Conservation (phyloP, 305 asterid genomes). For the Nicotiana rustica region DNA sequence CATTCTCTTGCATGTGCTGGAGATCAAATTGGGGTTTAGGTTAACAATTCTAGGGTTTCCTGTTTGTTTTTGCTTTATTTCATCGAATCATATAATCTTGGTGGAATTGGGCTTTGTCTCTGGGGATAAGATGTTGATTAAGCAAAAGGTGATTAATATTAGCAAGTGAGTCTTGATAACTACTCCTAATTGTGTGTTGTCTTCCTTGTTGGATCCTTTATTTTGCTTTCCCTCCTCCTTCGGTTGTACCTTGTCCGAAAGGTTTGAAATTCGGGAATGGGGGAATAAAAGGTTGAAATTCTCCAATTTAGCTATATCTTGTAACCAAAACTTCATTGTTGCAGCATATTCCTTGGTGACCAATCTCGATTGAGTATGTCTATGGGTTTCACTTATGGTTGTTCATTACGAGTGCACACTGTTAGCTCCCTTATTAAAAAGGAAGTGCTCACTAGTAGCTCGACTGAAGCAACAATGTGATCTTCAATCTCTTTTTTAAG, state of each 20-base stretch:
- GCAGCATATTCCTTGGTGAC: conserved; percentile 3
- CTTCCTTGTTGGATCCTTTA: not conserved
- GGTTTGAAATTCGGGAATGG: not conserved
- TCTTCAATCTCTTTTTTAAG: conserved; percentile 1
- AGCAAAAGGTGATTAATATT: conserved; percentile 27
- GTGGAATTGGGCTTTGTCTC: conserved; percentile 8
- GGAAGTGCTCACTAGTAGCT: not conserved
- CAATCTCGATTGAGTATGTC: not conserved
- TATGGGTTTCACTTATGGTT: conserved; percentile 1
- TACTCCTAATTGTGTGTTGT: not conserved
- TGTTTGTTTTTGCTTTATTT: not conserved
- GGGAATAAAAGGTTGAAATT: not conserved
- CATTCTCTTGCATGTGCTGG: not conserved
- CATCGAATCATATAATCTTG: not conserved
- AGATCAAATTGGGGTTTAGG: not conserved
- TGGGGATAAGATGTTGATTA: not conserved
- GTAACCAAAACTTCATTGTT: not conserved
- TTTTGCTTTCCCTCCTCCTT: not conserved
- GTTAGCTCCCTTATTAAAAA: not conserved
- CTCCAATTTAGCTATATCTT: not conserved
- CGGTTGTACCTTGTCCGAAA: not conserved
- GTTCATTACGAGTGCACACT: not conserved
- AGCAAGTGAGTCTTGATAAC: not conserved
- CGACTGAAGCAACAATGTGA: not conserved
- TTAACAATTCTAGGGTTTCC: conserved; percentile 30